Percentiles rank a stretch among this genome's conserved stretches.
Conservation (phyloP, 2,329 filamentous ascomycete genomes). For the Neospermospora avenae region DNA sequence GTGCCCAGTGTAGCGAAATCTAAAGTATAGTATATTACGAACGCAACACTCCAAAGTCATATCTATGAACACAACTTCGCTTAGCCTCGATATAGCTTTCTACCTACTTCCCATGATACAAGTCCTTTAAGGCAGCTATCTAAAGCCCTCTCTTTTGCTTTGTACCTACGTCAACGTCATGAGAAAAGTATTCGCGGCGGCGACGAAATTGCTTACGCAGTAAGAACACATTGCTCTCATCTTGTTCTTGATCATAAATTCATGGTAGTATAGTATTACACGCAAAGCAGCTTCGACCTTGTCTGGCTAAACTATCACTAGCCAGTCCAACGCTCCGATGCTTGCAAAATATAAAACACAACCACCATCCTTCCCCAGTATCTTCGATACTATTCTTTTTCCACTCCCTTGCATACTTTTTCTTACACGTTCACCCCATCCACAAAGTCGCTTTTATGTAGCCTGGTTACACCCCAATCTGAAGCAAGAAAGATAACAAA, state of each 20-base stretch:
- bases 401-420: background rate
- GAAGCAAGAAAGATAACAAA: slow-evolving; percentile 27
- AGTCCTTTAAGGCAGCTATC: too few relatives aligned
- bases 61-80: too few relatives aligned
- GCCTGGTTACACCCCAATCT: slow-evolving; percentile 20
- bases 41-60: too few relatives aligned
- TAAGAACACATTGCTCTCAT: too few relatives aligned
- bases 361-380: background rate
- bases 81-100: too few relatives aligned
- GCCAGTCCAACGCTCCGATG: background rate
- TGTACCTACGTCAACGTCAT: too few relatives aligned
- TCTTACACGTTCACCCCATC: background rate
- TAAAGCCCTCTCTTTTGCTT: too few relatives aligned
- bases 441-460: slow-evolving; percentile 24
- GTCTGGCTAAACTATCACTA: background rate
- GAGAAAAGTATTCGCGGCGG: too few relatives aligned
- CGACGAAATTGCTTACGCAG: too few relatives aligned
- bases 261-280: background rate
- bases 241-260: background rate
- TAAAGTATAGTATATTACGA: too few relatives aligned
- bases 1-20: too few relatives aligned
- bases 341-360: background rate
- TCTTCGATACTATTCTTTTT: background rate
- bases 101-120: too few relatives aligned
- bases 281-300: background rate